Evolutionary conservation across 2,329 filamentous ascomycete species (phyloP), one percentile per base, ranked within the genome.

Genomic region (Colletotrichum sp.): DNA sequence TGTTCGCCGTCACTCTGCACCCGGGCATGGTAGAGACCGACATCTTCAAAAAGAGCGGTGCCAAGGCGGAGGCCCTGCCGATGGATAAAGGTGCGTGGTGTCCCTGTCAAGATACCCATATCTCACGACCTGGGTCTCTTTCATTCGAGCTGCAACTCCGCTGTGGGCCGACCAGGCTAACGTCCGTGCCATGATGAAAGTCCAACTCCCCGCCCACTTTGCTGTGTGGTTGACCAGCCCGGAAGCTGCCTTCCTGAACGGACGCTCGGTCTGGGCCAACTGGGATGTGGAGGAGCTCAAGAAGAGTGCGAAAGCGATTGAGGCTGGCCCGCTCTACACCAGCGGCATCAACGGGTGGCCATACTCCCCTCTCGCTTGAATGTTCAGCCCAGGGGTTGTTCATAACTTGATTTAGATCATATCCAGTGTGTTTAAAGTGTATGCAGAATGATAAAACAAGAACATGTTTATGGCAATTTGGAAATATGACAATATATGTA

Each of bases 231-330:
- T 85, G 31, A 81, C 84, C 0, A 84, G 82, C 31, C 76, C 82
- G 1, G 86, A 89, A 74, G 86, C 87, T 0, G 77, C 75, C 8
- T 89, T 89, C 74, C 76, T 90, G 31, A 85, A 83, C 54, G 81
- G 84, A 5, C 86, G 84, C 61, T 85, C 86, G 27, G 76, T 89
- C 1, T 89, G 86, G 84, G 82, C 84, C 13, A 86, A 86, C 27
- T 90, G 87, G 87, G 88, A 90, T 77, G 83, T 89, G 0, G 82
- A 86, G 51, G 87, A 89, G 75, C 81, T 90, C 38, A 85, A 85
- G 77, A 66, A 68, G 16, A 66, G 69, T 31, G 69, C 71, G 33
- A 21, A 36, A 13, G 29, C 43, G 3, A 71, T 71, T 36, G 38
- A 73, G 27, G 43, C 68, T 13, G 71, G 71, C 31, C 62, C 58